Evolutionary conservation across 352 stramenopile genomes (phyloP), one percentile per base, ranked within the genome.

Genomic region (Blastocystis sp.): DNA sequence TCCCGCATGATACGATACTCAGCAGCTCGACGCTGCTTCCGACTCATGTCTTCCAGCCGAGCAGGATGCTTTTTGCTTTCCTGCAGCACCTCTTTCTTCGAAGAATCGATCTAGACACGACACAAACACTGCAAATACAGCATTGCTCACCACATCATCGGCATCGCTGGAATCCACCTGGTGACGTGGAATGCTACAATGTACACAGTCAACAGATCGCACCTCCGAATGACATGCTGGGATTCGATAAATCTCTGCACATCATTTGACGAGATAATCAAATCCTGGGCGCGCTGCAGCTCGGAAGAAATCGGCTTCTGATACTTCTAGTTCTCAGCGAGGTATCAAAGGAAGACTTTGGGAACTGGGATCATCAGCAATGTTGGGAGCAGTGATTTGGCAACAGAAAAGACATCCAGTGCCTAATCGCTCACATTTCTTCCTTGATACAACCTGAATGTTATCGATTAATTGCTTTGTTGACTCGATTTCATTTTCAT

Each of bases 1-100:
- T 84, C 73, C 4, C 56, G 54, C 73, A 84, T 84, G 7, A 84
- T 63, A 5, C 73, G 73, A 45, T 84, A 84, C 26, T 84, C 73
- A 0, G 73, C 73, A 5, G 73, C 73, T 26, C 73, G 73, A 3
- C 73, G 45, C 50, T 84, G 73, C 50, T 84, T 84, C 39, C 53
- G 34, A 34, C 53, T 84, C 73, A 84, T 84, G 4, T 84, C 73
- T 45, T 84, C 73, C 53, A 84, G 41, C 45, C 62, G 59, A 29
- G 68, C 9, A 18, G 50, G 73, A 43, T 55, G 73, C n/a, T 84
- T 84, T 55, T 84, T 84, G 13, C 62, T 53, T 39, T 68, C 50
- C 26, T 68, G 23, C 56, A 84, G 73, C 15, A 84, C 53, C 56
- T 84, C 73, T 45, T 69, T 68, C 7, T 29, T 54, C 9, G 73